Conservation (phyloP, 148 eudicot genomes). For the Rhododendron kiyosumense region DNA sequence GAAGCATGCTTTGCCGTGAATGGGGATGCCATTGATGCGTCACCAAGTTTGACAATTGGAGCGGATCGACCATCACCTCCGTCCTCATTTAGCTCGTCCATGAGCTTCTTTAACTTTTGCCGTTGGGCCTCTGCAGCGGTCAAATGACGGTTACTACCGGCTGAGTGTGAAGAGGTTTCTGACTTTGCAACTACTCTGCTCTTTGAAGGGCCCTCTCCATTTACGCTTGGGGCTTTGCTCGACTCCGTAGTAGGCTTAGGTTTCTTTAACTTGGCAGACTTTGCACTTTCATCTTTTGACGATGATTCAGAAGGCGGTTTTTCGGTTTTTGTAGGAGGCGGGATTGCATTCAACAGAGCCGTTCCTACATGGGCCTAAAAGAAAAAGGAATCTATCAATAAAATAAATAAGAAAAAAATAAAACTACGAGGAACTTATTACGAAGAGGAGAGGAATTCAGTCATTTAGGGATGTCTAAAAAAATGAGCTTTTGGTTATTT, state of each 20-base stretch:
- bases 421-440: background rate
- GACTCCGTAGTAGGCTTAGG: conserved; percentile 42
- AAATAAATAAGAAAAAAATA: background rate
- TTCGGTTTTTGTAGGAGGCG: conserved; percentile 48
- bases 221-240: conserved; percentile 27
- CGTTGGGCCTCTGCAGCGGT: conserved; percentile 72
- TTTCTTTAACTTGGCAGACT: conserved; percentile 55
- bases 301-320: conserved; percentile 39
- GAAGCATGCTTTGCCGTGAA: conserved; percentile 96
- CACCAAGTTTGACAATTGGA: conserved; percentile 86
- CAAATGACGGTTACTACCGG: conserved; percentile 51
- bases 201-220: conserved; percentile 56
- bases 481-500: background rate
- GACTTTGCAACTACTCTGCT: conserved; percentile 32
- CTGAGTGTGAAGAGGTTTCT: conserved; percentile 40
- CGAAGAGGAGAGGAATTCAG: background rate
- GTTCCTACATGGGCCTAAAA: conserved; percentile 89
- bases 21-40: conserved; percentile 99
- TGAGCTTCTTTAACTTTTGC: conserved; percentile 73
- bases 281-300: conserved; percentile 40
- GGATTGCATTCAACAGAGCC: conserved; percentile 77
- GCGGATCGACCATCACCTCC: conserved; percentile 79
- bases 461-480: background rate
- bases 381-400: background rate
- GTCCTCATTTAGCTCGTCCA: conserved; percentile 84